Conservation (phyloP, 768 basidiomycete species). For the Termitomyces sp. region DNA sequence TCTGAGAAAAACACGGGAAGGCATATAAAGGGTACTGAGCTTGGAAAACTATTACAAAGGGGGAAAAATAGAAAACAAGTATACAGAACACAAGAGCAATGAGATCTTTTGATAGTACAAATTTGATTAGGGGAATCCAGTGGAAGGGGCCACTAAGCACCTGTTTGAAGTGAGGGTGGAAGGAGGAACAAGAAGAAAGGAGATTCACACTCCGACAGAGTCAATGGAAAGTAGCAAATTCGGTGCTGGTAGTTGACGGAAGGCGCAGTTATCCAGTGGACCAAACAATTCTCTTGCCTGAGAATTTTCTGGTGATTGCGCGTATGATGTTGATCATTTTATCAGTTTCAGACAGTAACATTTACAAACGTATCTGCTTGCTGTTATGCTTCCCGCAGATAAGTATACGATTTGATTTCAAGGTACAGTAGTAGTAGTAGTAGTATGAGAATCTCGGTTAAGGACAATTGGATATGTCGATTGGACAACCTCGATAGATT, state of each 20-base stretch:
- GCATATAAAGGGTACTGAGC: slow-evolving; percentile 31
- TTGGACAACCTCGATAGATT: neutral
- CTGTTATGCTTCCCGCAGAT: neutral
- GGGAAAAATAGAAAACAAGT: slow-evolving; percentile 25
- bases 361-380: neutral
- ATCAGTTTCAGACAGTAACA: slow-evolving; percentile 5
- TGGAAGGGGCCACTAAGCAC: slow-evolving; percentile 14
- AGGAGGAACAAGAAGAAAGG: slow-evolving; percentile 28
- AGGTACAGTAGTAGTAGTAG: neutral
- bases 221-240: slow-evolving; percentile 9
- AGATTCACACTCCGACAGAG: slow-evolving; percentile 39
- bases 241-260: slow-evolving; percentile 9
- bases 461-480: neutral
- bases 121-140: slow-evolving; percentile 16
- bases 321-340: neutral
- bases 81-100: slow-evolving; percentile 14
- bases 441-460: neutral
- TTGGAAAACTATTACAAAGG: slow-evolving; percentile 22
- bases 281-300: slow-evolving; percentile 9
- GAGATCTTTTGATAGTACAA: slow-evolving; percentile 14
- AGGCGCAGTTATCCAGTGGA: slow-evolving; percentile 8
- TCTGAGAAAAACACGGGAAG: slow-evolving; percentile 61
- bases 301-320: slow-evolving; percentile 6
- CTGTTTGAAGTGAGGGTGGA: slow-evolving; percentile 29
- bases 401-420: neutral